A percentile compares a stretch with the other conserved stretches of the same genome.
Evolutionary conservation across 495 filamentous ascomycete genomes (phyloP).

Genomic region (Penicillium simplicissimum): DNA sequence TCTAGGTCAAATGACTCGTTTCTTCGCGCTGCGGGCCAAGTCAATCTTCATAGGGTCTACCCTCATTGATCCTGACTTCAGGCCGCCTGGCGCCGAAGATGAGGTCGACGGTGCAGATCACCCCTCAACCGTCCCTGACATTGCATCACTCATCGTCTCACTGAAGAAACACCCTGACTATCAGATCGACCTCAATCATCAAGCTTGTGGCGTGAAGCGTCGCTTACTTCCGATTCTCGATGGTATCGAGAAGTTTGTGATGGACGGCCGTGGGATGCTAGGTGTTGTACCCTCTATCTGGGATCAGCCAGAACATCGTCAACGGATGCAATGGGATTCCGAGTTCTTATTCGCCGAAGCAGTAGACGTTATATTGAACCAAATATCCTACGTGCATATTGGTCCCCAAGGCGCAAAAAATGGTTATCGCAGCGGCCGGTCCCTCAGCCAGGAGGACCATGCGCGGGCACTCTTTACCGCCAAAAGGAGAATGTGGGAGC

Average conservation of each 20-base stretch:
- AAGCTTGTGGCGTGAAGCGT: conserved; percentile 72
- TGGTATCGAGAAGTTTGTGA: conserved; percentile 60
- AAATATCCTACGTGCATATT: background rate
- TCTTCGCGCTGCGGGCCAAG: conserved; percentile 58
- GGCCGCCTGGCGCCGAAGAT: conserved; percentile 22
- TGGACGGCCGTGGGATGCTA: conserved; percentile 67
- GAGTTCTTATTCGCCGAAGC: background rate
- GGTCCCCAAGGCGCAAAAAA: background rate
- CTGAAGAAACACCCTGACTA: conserved; percentile 69
- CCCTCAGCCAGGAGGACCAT: conserved; percentile 30
- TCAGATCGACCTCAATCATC: conserved; percentile 76
- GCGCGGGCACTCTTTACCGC: conserved; percentile 43
- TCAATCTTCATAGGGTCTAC: conserved; percentile 51
- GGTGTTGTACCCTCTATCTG: conserved; percentile 59
- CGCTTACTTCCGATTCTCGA: conserved; percentile 68
- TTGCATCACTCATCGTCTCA: conserved; percentile 51
- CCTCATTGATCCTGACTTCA: conserved; percentile 45
- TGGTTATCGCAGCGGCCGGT: background rate
- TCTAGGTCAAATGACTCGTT: conserved; percentile 81
- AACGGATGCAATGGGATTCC: conserved; percentile 30
- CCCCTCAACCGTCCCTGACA: conserved; percentile 31
- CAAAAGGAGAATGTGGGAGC: conserved; percentile 44
- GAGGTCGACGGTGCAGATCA: conserved; percentile 6
- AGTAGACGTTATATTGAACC: background rate
- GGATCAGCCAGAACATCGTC: conserved; percentile 9